Conservation (phyloP, 1,284 basidiomycete species). For the Salmacisia buchloeana region DNA sequence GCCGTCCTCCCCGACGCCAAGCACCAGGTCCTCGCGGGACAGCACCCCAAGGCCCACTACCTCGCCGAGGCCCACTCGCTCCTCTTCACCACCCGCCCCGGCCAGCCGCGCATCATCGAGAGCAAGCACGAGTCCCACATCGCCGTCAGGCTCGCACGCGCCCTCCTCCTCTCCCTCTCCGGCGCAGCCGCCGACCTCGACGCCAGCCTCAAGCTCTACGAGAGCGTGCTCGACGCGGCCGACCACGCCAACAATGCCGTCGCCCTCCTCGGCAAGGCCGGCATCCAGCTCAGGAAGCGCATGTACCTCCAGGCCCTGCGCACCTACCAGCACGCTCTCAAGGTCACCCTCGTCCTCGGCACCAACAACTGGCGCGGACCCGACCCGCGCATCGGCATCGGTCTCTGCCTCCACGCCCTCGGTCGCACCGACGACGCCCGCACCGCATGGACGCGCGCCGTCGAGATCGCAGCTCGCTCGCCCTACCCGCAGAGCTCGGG, state of each 20-base stretch:
- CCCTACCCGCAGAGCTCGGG: constrained; percentile 15
- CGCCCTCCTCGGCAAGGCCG: constrained; percentile 44
- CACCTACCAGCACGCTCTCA: constrained; percentile 43
- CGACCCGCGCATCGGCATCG: constrained; percentile 46
- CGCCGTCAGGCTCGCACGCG: constrained; percentile 28
- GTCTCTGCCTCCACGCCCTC: constrained; percentile 44
- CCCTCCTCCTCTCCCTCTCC: constrained; percentile 24
- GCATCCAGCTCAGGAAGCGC: constrained; percentile 37
- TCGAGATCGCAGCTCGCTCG: constrained; percentile 27
- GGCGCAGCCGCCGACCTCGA: constrained; percentile 28
- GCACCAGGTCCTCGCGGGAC: constrained; percentile 31
- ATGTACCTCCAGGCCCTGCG: constrained; percentile 36
- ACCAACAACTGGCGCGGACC: constrained; percentile 31
- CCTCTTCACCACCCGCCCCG: constrained; percentile 8
- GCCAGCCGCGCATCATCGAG: constrained; percentile 23
- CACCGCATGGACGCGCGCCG: constrained; percentile 46
- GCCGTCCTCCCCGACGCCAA: constrained; percentile 36
- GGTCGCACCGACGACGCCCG: constrained; percentile 39
- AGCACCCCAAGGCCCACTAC: constrained; percentile 26
- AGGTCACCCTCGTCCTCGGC: constrained; percentile 17
- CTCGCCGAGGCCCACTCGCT: constrained; percentile 20
- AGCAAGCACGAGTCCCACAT: constrained; percentile 21
- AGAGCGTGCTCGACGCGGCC: background rate
- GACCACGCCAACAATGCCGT: constrained; percentile 29
- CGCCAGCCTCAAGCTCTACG: constrained; percentile 22